These are phyloP conservation scores for Rasamsonia emersonii DNA, from an alignment of 2,329 filamentous ascomycete genomes.

Conservation along the genomic window DNA sequence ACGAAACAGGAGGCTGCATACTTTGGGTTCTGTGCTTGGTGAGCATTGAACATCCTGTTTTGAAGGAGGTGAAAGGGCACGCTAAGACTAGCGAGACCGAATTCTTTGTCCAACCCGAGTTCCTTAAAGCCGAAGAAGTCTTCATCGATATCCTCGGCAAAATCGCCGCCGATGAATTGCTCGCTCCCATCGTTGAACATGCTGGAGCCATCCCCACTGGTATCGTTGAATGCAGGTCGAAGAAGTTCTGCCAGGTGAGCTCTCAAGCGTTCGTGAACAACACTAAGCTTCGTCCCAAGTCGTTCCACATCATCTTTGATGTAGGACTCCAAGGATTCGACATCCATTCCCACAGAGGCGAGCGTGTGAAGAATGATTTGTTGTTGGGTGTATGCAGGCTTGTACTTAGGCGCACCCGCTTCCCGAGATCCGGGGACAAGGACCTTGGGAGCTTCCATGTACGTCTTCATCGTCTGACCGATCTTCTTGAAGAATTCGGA, in stretches of 20 bases:
- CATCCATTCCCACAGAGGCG: conserved; percentile 71
- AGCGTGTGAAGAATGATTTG: conserved; percentile 82
- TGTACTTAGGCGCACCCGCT: conserved; percentile 38
- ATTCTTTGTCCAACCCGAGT: conserved; percentile 81
- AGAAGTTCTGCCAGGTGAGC: conserved; percentile 85
- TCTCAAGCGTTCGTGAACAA: conserved; percentile 93
- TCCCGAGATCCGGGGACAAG: conserved; percentile 41
- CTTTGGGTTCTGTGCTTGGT: conserved; percentile 64
- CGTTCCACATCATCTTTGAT: conserved; percentile 91
- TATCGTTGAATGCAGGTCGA: conserved; percentile 76
- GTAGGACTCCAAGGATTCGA: conserved; percentile 75
- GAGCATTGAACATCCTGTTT: conserved; percentile 76
- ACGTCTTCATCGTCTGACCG: conserved; percentile 67
- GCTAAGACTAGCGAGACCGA: conserved; percentile 77
- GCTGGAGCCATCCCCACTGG: conserved; percentile 71
- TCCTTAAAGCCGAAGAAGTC: conserved; percentile 99
- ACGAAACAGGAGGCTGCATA: conserved; percentile 24
- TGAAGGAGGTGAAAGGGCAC: conserved; percentile 93
- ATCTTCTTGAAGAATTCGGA: conserved; percentile 85
- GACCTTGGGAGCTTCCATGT: conserved; percentile 73
- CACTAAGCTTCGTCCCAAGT: conserved; percentile 65
- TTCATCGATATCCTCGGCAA: conserved; percentile 94
- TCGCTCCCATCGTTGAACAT: conserved; percentile 96
- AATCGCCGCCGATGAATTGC: conserved; percentile 92
- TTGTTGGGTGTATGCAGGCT: conserved; percentile 68